Conservation (phyloP, 176 grass and related monocot genomes). For the Metroxylon sagu region DNA sequence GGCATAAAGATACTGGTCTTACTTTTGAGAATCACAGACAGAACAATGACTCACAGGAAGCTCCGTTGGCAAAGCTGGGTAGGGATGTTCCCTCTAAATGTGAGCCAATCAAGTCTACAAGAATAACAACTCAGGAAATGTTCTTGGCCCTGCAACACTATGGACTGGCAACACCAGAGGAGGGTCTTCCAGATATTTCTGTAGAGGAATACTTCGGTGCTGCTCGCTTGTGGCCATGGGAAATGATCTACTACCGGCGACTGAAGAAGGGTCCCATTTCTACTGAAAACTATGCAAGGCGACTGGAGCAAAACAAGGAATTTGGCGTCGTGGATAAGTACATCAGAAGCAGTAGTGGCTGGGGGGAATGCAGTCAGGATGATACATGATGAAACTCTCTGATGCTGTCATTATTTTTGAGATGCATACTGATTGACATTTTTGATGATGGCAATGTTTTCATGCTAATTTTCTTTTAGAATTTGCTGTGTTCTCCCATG, state of each 20-base stretch:
- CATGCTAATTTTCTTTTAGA: too few species aligned
- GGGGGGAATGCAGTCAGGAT: slow-evolving; percentile 31
- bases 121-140: slow-evolving; percentile 38
- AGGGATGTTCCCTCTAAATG: not conserved
- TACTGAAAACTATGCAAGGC: slow-evolving; percentile 50
- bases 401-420: too few species aligned
- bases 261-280: slow-evolving; percentile 52
- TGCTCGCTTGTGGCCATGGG: slow-evolving; percentile 53
- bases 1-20: slow-evolving; percentile 18
- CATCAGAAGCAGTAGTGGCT: slow-evolving; percentile 62
- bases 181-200: slow-evolving; percentile 19
- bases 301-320: slow-evolving; percentile 56
- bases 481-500: too few species aligned
- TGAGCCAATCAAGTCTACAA: slow-evolving; percentile 24
- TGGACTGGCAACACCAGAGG: slow-evolving; percentile 22
- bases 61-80: slow-evolving; percentile 9
- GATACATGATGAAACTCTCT: not conserved
- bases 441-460: too few species aligned
- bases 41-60: slow-evolving; percentile 11
- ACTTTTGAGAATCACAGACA: slow-evolving; percentile 7
- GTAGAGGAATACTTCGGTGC: slow-evolving; percentile 49
- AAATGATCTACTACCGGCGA: slow-evolving; percentile 41
- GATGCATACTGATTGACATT: too few species aligned
- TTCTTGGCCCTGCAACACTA: slow-evolving; percentile 28
- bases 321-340: slow-evolving; percentile 47